These are phyloP conservation scores for Sporisorium sorghi DNA, from an alignment of 1,284 basidiomycete genomes.

Conservation along the genomic window DNA sequence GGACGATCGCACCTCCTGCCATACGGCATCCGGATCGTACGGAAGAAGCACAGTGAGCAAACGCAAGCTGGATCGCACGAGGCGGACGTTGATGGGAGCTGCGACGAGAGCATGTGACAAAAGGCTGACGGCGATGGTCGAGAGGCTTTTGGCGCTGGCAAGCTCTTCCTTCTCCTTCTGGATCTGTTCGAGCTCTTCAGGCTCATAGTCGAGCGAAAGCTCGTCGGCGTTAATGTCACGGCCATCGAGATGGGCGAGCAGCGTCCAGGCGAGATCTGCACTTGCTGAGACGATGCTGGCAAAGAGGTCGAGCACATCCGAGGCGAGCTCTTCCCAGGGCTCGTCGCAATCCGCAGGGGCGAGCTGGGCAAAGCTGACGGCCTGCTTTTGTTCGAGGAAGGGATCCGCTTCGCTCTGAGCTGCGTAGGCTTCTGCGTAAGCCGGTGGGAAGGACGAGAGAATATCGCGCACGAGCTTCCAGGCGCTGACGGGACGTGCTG, in stretches of 20 bases:
- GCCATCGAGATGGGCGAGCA: constrained; percentile 77
- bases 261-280: constrained; percentile 75
- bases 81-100: constrained; percentile 73
- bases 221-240: constrained; percentile 46
- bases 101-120: constrained; percentile 82
- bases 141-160: constrained; percentile 71
- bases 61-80: constrained; percentile 83
- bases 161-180: constrained; percentile 52
- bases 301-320: constrained; percentile 82
- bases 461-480: constrained; percentile 85
- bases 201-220: constrained; percentile 43
- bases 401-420: constrained; percentile 27
- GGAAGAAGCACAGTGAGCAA: constrained; percentile 83
- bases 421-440: constrained; percentile 11
- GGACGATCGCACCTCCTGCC: constrained; percentile 85
- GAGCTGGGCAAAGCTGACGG: constrained; percentile 46
- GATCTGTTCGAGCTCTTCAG: constrained; percentile 48
- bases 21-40: constrained; percentile 80
- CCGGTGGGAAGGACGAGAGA: constrained; percentile 74
- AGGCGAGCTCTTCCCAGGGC: constrained; percentile 74
- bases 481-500: constrained; percentile 76
- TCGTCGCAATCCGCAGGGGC: constrained; percentile 37
- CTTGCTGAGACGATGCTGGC: constrained; percentile 80
- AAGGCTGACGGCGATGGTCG: constrained; percentile 83
- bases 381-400: constrained; percentile 38